Conservation (phyloP, 179 eudicot genomes). For the Silene vulgaris region DNA sequence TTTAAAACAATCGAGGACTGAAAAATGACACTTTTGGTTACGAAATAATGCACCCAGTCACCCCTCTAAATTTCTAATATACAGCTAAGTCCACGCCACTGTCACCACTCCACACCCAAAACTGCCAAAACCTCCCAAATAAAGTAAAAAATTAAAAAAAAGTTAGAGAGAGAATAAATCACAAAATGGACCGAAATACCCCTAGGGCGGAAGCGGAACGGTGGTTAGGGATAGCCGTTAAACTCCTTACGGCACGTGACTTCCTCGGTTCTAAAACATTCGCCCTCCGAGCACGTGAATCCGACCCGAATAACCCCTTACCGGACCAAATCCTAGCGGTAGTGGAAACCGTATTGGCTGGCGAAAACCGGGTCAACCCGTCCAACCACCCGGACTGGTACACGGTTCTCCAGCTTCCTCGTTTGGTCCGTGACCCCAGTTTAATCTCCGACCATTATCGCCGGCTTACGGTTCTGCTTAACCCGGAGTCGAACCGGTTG, state of each 20-base stretch:
- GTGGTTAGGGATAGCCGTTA: slow-evolving; percentile 68
- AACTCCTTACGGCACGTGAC: slow-evolving; percentile 59
- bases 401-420: slow-evolving; percentile 52
- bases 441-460: slow-evolving; percentile 55
- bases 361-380: slow-evolving; percentile 45
- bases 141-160: too few relatives aligned
- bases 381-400: slow-evolving; percentile 55
- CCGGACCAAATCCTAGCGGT: slow-evolving; percentile 70
- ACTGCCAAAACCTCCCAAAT: not conserved
- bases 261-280: slow-evolving; percentile 63
- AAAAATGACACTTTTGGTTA: too few relatives aligned
- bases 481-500: slow-evolving; percentile 47
- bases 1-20: too few relatives aligned
- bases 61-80: too few relatives aligned
- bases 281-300: slow-evolving; percentile 68
- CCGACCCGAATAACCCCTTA: slow-evolving; percentile 58
- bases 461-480: slow-evolving; percentile 40
- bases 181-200: slow-evolving; percentile 40
- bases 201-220: slow-evolving; percentile 62
- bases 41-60: too few relatives aligned
- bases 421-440: slow-evolving; percentile 45
- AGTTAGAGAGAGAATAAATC: not conserved
- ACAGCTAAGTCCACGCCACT: too few relatives aligned
- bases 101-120: too few relatives aligned
- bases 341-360: slow-evolving; percentile 69